Base-by-base conservation (phyloP, 495 filamentous ascomycete species). In the Amorphotheca resinae region DNA sequence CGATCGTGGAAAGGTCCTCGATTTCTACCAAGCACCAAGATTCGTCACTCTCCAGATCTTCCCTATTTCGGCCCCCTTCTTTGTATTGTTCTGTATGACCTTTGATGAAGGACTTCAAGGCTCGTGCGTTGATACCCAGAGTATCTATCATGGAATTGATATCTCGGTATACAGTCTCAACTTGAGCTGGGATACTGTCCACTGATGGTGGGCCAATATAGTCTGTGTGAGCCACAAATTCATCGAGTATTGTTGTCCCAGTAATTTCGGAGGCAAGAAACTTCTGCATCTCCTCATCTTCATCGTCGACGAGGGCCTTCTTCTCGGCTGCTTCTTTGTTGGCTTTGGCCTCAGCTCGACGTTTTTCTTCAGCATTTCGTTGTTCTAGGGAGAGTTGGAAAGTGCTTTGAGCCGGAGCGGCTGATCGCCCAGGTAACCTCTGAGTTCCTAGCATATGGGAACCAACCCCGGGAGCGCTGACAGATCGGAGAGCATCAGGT, bases 121-220 rank as follows among this genome's bases (percentile, higher is more conserved):
- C 74, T 3, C 84, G 77, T 20, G 82, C 77, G 58, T 95, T 95
- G 23, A 96, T 68, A 5, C 88, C 93, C 15, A 95, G 60, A 1
- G 83, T 87, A 54, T 95, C 87, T 21, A 96, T 73, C 91, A 96
- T 99, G 9, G 82, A 83, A 59, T 96, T 96, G 52, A 95, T 85
- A 50, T 95, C 93, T 11, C 85, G 73, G 61, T 88, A 96, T 0
- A 95, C 65, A 18, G 77, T 70, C 58, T 96, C 93, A 44, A 93
- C 82, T 60, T 86, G 78, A 26, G 80, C 76, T 15, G 82, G 73
- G 48, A 87, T 69, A 18, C 75, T 79, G 26, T 73, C 70, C 44
- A 68, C 68, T 44, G 74, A 73, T 0, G 68, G 65, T n/a, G 66
- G 57, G 2, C 70, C 71, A 39, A 69, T 67, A 59, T 88, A 83